phyloP scores from a whole-genome alignment of 495 filamentous ascomycete species.

The Aspergillus nanangensis region DNA sequence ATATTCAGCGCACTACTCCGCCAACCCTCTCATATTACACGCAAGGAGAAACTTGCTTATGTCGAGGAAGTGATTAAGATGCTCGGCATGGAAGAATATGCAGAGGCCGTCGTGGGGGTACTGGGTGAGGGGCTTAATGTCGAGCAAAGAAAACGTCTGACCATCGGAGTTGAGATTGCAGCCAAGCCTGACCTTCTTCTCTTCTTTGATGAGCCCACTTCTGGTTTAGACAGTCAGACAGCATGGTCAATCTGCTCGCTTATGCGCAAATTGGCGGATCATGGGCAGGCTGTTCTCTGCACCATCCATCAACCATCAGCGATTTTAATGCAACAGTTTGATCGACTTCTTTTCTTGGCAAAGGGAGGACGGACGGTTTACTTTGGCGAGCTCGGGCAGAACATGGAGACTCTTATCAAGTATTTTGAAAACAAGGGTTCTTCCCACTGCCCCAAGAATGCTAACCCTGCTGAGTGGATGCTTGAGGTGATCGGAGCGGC shows the following conservation, averaged over 20 bases:
- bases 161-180: constrained; percentile 84
- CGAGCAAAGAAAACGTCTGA: constrained; percentile 82
- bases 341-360: constrained; percentile 77
- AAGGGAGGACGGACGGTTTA: constrained; percentile 77
- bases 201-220: constrained; percentile 87
- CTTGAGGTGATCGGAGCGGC: constrained; percentile 86
- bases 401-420: constrained; percentile 61
- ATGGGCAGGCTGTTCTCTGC: constrained; percentile 82
- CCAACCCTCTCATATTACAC: constrained; percentile 65
- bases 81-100: constrained; percentile 82
- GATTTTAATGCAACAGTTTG: constrained; percentile 88
- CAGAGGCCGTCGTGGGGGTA: constrained; percentile 83
- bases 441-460: constrained; percentile 60
- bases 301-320: constrained; percentile 93
- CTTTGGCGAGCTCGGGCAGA: constrained; percentile 76
- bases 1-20: constrained; percentile 80
- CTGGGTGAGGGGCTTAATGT: constrained; percentile 88
- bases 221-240: constrained; percentile 78
- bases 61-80: constrained; percentile 90
- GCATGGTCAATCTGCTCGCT: constrained; percentile 80
- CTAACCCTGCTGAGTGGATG: constrained; percentile 92
- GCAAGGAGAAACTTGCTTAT: constrained; percentile 75
- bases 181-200: constrained; percentile 80
- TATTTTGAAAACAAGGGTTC: constrained; percentile 81
- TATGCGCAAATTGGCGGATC: constrained; percentile 75